Conservation (phyloP, 371 early-diverging fungal species). For the Mucor circinelloides region DNA sequence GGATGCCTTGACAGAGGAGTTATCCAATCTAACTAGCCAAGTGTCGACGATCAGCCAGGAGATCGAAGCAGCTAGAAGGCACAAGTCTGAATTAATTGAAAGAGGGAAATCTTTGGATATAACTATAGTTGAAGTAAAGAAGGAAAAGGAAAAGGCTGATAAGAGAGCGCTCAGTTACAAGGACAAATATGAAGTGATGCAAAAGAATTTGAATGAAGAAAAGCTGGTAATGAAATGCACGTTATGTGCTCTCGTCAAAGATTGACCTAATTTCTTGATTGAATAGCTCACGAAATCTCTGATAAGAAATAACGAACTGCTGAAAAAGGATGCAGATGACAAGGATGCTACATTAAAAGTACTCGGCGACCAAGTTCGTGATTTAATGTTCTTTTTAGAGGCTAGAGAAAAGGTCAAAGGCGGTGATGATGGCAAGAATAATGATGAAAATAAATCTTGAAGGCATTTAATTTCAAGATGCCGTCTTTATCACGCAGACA, state of each 20-base stretch:
- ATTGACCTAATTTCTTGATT: not conserved
- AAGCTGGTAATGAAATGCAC: slow-evolving; percentile 22
- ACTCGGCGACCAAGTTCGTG: slow-evolving; percentile 42
- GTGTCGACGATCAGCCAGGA: slow-evolving; percentile 11
- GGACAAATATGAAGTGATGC: slow-evolving; percentile 17
- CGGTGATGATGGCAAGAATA: not conserved
- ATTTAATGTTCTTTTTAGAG: slow-evolving; percentile 43
- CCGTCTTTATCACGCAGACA: too few relatives aligned
- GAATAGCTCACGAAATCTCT: slow-evolving; percentile 30
- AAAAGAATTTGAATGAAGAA: slow-evolving; percentile 36
- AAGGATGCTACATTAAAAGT: slow-evolving; percentile 30
- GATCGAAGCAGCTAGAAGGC: slow-evolving; percentile 6
- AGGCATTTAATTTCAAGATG: too few relatives aligned
- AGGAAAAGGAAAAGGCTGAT: slow-evolving; percentile 5
- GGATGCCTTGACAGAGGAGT: slow-evolving; percentile 44
- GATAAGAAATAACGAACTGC: slow-evolving; percentile 21
- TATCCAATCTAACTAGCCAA: slow-evolving; percentile 38
- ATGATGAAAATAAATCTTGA: too few relatives aligned
- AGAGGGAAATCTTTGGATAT: slow-evolving; percentile 1
- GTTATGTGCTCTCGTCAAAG: not conserved
- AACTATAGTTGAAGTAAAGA: not conserved
- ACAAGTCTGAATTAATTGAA: not conserved
- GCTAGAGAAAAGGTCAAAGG: slow-evolving; percentile 26
- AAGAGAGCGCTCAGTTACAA: slow-evolving; percentile 15
- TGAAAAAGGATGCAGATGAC: slow-evolving; percentile 25